A percentile compares a stretch with the other conserved stretches of the same genome.
Evolutionary conservation across 345 rosid species (phyloP).

Genomic region (Punica granatum): DNA sequence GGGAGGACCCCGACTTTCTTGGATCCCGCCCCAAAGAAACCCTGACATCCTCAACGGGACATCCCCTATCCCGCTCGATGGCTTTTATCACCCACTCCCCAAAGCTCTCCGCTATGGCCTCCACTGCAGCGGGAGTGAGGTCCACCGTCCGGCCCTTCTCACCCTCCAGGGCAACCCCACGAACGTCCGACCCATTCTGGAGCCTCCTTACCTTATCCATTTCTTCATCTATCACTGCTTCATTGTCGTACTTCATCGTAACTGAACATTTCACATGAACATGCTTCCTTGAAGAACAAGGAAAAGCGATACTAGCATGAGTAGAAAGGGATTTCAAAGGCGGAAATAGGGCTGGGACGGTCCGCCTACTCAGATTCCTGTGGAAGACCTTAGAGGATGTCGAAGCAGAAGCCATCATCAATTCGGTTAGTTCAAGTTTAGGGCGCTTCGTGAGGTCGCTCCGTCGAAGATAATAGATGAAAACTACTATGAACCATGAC

Average conservation of each 20-base stretch:
- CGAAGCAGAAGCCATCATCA: constrained; percentile 29
- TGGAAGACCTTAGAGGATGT: constrained; percentile 19
- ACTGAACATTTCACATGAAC: constrained; percentile 19
- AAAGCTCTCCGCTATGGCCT: constrained; percentile 85
- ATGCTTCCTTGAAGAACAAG: neutral
- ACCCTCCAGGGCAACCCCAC: constrained; percentile 86
- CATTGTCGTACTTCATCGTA: constrained; percentile 26
- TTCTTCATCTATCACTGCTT: constrained; percentile 50
- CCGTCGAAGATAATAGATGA: neutral
- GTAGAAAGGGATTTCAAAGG: constrained; percentile 2
- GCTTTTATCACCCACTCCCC: constrained; percentile 70
- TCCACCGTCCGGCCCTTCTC: constrained; percentile 73
- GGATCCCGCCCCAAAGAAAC: constrained; percentile 87
- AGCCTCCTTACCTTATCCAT: constrained; percentile 70
- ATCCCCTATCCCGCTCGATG: constrained; percentile 27
- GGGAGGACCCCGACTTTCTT: constrained; percentile 48
- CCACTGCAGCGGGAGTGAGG: constrained; percentile 73
- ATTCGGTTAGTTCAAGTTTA: neutral
- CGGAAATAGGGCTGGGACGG: constrained; percentile 10
- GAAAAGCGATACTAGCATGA: neutral
- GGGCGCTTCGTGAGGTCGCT: neutral
- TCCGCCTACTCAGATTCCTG: constrained; percentile 9
- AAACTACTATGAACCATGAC: constrained; percentile 1
- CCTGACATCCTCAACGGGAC: constrained; percentile 25
- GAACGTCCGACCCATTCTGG: constrained; percentile 85